Conservation (phyloP, 2,329 filamentous ascomycete genomes). For the Microcera coccophila region DNA sequence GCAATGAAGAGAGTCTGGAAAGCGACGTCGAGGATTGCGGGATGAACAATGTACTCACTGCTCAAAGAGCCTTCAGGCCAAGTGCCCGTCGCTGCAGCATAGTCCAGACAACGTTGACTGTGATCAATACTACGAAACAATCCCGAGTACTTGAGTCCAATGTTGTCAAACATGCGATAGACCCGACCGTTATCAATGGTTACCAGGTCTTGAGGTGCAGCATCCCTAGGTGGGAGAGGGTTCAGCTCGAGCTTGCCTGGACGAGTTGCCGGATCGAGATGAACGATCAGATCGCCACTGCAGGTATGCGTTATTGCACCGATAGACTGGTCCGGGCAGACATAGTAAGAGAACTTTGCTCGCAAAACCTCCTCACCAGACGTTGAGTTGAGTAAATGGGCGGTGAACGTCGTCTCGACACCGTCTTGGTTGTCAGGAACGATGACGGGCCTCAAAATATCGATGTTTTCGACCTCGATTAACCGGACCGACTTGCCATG, state of each 20-base stretch:
- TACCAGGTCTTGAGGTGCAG: constrained; percentile 5
- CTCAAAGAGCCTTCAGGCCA: too few relatives aligned
- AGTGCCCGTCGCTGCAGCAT: too few relatives aligned
- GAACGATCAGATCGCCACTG: constrained; percentile 8
- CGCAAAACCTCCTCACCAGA: constrained; percentile 4
- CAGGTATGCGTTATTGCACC: constrained; percentile 11
- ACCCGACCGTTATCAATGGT: constrained; percentile 6
- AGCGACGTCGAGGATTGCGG: too few relatives aligned
- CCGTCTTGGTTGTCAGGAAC: constrained; percentile 12
- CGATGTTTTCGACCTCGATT: constrained; percentile 11
- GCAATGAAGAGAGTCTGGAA: too few relatives aligned
- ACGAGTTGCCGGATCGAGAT: constrained; percentile 1
- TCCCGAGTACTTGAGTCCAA: constrained; percentile 11
- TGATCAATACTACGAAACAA: constrained; percentile 8
- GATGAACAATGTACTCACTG: too few relatives aligned
- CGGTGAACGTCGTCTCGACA: constrained; percentile 11
- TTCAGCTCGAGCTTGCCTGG: too few relatives aligned
- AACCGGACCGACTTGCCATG: constrained; percentile 1
- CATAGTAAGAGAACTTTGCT: constrained; percentile 10
- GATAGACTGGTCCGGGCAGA: constrained; percentile 7
- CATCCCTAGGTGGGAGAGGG: constrained; percentile 5
- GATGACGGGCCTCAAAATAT: constrained; percentile 10
- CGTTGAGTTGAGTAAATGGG: constrained; percentile 1
- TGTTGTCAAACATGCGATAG: constrained; percentile 11
- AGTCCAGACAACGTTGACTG: constrained; percentile 7